These are phyloP conservation scores for Dioscorea alata DNA, from an alignment of 106 monocot genomes.

Conservation along the genomic window DNA sequence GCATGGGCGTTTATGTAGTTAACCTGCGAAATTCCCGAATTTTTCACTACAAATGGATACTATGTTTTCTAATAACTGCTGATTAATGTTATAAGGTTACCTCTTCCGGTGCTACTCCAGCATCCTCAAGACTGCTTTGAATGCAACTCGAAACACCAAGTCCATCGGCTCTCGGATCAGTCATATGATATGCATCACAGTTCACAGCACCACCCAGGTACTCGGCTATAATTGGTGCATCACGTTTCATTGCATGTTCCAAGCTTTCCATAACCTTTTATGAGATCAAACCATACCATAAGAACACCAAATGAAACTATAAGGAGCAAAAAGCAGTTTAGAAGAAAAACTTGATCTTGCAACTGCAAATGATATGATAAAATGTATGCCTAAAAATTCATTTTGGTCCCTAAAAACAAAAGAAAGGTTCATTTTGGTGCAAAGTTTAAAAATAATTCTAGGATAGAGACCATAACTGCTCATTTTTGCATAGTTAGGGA, in stretches of 20 bases:
- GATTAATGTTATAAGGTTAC: slow-evolving; percentile 17
- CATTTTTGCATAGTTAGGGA: too few relatives aligned
- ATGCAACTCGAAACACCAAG: slow-evolving; percentile 93
- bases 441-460: too few relatives aligned
- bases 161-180: slow-evolving; percentile 95
- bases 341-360: neutral
- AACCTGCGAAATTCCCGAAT: slow-evolving; percentile 39
- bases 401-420: too few relatives aligned
- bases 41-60: too few relatives aligned
- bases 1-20: slow-evolving; percentile 99
- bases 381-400: neutral
- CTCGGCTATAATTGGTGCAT: slow-evolving; percentile 90
- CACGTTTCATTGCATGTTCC: slow-evolving; percentile 96
- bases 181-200: slow-evolving; percentile 99
- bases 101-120: slow-evolving; percentile 93
- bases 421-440: too few relatives aligned
- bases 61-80: too few relatives aligned
- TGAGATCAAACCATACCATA: neutral
- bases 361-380: neutral
- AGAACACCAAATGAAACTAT: neutral
- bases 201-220: slow-evolving; percentile 96
- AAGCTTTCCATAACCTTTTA: slow-evolving; percentile 90
- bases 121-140: slow-evolving; percentile 78
- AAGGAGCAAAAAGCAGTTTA: neutral
- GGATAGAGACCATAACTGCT: too few relatives aligned